Evolutionary conservation across 352 stramenopile species (phyloP).

Genomic region (Detonula confervacea): DNA sequence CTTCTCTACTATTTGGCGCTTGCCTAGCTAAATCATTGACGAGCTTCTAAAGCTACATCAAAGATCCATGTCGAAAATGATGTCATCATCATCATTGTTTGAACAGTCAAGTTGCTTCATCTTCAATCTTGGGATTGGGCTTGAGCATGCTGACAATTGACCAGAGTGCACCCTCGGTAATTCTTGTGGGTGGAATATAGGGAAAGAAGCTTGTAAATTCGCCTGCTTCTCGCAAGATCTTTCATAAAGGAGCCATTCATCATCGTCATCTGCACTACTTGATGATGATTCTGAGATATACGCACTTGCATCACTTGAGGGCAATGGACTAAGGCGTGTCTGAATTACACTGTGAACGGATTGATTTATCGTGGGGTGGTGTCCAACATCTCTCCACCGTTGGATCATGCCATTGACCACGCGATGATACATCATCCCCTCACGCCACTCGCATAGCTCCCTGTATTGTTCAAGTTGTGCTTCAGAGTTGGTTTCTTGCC

Average conservation of each 20-base stretch:
- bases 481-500: neutral
- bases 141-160: too few relatives aligned
- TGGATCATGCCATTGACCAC: neutral
- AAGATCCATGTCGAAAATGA: too few relatives aligned
- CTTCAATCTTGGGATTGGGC: too few relatives aligned
- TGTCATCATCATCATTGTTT: too few relatives aligned
- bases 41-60: too few relatives aligned
- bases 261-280: neutral
- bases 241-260: neutral
- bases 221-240: too few relatives aligned
- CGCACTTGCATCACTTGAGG: neutral
- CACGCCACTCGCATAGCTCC: neutral
- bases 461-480: neutral
- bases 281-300: neutral
- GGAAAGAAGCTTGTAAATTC: too few relatives aligned
- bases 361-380: neutral
- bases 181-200: too few relatives aligned
- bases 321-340: neutral
- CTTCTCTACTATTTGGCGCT: too few relatives aligned
- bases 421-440: conserved; percentile 5
- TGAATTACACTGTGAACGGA: conserved; percentile 2
- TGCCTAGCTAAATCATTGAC: too few relatives aligned
- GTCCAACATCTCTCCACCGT: conserved; percentile 1
- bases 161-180: too few relatives aligned
- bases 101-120: too few relatives aligned